phyloP scores from a whole-genome alignment of 2,329 filamentous ascomycete species.

The Cladosporium halotolerans region DNA sequence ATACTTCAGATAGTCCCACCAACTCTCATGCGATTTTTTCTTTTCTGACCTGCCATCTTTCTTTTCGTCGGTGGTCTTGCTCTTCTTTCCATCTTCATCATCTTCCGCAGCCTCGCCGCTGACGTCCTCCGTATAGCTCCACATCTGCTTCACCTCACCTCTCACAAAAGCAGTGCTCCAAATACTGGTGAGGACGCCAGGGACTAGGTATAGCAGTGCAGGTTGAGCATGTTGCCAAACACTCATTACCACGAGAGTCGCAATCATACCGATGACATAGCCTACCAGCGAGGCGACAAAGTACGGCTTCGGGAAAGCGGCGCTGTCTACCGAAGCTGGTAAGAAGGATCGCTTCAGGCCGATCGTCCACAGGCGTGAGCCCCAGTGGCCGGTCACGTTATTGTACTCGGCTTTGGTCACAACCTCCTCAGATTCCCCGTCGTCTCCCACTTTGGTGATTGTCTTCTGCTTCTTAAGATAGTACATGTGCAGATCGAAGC shows the following conservation, averaged over 20 bases:
- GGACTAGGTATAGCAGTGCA: slow-evolving; percentile 86
- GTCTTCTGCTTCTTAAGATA: slow-evolving; percentile 62
- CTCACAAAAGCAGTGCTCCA: slow-evolving; percentile 67
- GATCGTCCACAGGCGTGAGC: slow-evolving; percentile 72
- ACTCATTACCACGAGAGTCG: slow-evolving; percentile 70
- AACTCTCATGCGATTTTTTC: slow-evolving; percentile 6
- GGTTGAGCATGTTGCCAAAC: slow-evolving; percentile 78
- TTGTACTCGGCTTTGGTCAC: slow-evolving; percentile 37
- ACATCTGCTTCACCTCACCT: slow-evolving; percentile 70
- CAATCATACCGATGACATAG: slow-evolving; percentile 71
- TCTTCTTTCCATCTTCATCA: slow-evolving; percentile 13
- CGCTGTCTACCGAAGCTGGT: slow-evolving; percentile 24
- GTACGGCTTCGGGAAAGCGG: slow-evolving; percentile 72
- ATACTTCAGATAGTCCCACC: slow-evolving; percentile 8
- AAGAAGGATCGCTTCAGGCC: slow-evolving; percentile 16
- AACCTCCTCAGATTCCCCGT: slow-evolving; percentile 15
- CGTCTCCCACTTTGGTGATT: slow-evolving; percentile 36
- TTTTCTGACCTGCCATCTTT: slow-evolving; percentile 3
- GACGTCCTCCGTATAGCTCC: slow-evolving; percentile 67
- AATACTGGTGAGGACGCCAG: slow-evolving; percentile 67
- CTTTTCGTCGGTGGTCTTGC: slow-evolving; percentile 12
- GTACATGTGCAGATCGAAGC: slow-evolving; percentile 84
- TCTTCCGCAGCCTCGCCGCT: slow-evolving; percentile 36
- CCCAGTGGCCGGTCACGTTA: slow-evolving; percentile 65
- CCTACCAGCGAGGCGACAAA: slow-evolving; percentile 72